Evolutionary conservation across 495 filamentous ascomycete genomes (phyloP).

Genomic region (Stereocaulon alpinum): DNA sequence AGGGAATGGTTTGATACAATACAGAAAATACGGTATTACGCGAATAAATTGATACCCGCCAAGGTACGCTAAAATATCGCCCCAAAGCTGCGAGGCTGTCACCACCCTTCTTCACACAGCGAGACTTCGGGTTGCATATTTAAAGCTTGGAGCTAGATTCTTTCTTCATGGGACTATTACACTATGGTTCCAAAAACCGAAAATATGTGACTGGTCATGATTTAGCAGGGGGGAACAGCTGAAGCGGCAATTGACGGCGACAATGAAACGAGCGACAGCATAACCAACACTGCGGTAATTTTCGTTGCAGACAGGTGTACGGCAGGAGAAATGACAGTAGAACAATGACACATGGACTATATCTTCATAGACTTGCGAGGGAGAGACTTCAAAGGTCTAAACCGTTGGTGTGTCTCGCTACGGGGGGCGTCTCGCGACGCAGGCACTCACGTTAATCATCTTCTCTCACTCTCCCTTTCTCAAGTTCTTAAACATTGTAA

Average conservation of each 20-base stretch:
- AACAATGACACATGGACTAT: slow-evolving; percentile 22
- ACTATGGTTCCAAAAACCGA: too few relatives aligned
- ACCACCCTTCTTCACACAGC: too few relatives aligned
- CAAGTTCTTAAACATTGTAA: not conserved
- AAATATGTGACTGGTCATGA: not conserved
- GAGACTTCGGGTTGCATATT: too few relatives aligned
- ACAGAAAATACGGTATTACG: too few relatives aligned
- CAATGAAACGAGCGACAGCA: slow-evolving; percentile 19
- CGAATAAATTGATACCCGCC: too few relatives aligned
- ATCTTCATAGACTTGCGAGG: slow-evolving; percentile 22
- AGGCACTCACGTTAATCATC: slow-evolving; percentile 1
- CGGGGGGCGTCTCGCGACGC: slow-evolving; percentile 8
- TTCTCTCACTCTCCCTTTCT: not conserved
- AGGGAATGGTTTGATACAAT: too few relatives aligned
- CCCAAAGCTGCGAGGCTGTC: too few relatives aligned
- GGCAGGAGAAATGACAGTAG: slow-evolving; percentile 20
- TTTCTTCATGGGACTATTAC: too few relatives aligned
- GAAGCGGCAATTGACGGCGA: slow-evolving; percentile 16
- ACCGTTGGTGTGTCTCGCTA: slow-evolving; percentile 23
- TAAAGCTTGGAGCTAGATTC: not conserved
- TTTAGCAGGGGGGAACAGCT: not conserved
- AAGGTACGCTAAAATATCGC: too few relatives aligned
- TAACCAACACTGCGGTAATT: slow-evolving; percentile 17
- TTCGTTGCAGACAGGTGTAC: slow-evolving; percentile 14
- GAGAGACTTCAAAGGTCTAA: slow-evolving; percentile 22